Percentiles rank a stretch among this genome's conserved stretches.
These are phyloP conservation scores for Penicillium sp. DNA, from an alignment of 2,329 filamentous ascomycete species.

Conservation along the genomic window DNA sequence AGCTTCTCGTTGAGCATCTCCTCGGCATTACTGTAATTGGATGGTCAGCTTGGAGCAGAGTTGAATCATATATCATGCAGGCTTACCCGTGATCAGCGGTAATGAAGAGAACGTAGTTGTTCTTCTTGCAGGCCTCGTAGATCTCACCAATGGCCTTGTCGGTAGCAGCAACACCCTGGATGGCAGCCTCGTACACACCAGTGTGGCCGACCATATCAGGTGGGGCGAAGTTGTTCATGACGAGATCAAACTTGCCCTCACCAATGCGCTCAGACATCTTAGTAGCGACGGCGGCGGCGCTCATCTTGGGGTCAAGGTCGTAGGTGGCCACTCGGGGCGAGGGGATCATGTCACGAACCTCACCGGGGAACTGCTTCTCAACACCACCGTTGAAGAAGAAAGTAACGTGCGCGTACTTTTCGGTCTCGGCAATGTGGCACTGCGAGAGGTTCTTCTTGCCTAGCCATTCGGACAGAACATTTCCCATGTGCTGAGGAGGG, in stretches of 20 bases:
- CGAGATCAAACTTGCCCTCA: slow-evolving; percentile 86
- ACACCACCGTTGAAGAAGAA: slow-evolving; percentile 99
- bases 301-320: slow-evolving; percentile 94
- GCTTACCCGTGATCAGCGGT: slow-evolving; percentile 87
- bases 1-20: slow-evolving; percentile 98
- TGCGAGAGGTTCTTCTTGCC: slow-evolving; percentile 86
- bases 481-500: slow-evolving; percentile 91
- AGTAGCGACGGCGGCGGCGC: slow-evolving; percentile 82
- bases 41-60: slow-evolving; percentile 20
- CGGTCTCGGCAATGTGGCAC: slow-evolving; percentile 95
- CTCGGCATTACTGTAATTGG: slow-evolving; percentile 71
- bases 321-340: slow-evolving; percentile 96
- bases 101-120: slow-evolving; percentile 91
- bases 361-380: slow-evolving; percentile 91
- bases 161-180: slow-evolving; percentile 79
- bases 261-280: slow-evolving; percentile 85
- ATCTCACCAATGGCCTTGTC: slow-evolving; percentile 93
- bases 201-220: slow-evolving; percentile 99
- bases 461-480: slow-evolving; percentile 97
- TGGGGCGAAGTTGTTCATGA: slow-evolving; percentile 99
- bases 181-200: slow-evolving; percentile 91
- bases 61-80: neutral
- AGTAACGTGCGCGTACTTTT: slow-evolving; percentile 99
- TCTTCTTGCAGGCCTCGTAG: slow-evolving; percentile 89
- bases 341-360: slow-evolving; percentile 89